Base-by-base conservation (phyloP, 371 early-diverging fungal genomes). In the Chytridium lagenaria region DNA sequence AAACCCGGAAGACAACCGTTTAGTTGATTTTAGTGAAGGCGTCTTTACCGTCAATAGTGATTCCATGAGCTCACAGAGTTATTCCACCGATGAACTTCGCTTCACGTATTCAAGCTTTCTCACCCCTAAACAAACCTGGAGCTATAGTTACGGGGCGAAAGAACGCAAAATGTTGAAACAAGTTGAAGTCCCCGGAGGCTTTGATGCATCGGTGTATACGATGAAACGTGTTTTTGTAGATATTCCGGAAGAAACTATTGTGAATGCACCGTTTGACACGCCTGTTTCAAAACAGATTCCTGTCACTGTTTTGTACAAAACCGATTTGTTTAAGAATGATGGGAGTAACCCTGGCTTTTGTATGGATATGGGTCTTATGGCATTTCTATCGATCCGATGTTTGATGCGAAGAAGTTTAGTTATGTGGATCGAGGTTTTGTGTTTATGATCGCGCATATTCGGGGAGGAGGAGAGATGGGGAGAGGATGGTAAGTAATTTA, bases 291-390 rank as follows among this genome's bases (percentile, higher is more conserved):
- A 80, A 40, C 28, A 65, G 40, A 78, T 85, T 61, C 85, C 85
- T 33, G 70, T 85, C 39, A 77, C 81, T 31, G 23, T 85, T 12
- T 39, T 82, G 59, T 84, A 83, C 77, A 23, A 67, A 26, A 84
- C 77, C 23, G 78, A 73, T 26, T 10, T 61, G 63, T 73, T 80
- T 64, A 75, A 78, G 49, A 37, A 44, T 2, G 80, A 83, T 51
- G 81, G 80, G 26, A 72, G 65, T n/a, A 81, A 80, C 70, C 81
- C 79, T 37, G 28, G 61, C 57, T 61, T 2, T 64, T 83, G 39
- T 81, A 82, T 61, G 85, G 81, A 1, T 85, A 85, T 65, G 85
- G 85, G 19, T 66, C 68, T 1, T 85, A 83, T 67, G 84, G 84
- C 7, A 75, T 82, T 30, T 66, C 74, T 10, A 71, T 79, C 28